phyloP scores from a whole-genome alignment of 371 early-diverging fungal genomes.

The Funneliformis caledonium region DNA sequence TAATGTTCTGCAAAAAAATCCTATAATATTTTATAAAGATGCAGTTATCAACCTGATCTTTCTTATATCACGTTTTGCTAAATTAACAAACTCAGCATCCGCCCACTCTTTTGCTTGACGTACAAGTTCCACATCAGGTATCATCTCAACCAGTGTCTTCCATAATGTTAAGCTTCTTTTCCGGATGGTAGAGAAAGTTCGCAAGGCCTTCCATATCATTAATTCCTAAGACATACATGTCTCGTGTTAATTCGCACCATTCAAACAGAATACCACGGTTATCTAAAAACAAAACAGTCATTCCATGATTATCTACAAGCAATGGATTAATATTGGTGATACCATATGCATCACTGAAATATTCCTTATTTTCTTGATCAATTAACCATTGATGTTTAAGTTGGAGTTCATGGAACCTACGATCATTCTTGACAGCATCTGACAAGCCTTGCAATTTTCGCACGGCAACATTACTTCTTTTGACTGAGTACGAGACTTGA shows the following conservation, averaged over 20 bases:
- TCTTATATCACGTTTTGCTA: too few relatives aligned
- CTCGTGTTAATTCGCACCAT: slow-evolving; percentile 3
- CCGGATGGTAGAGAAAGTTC: slow-evolving; percentile 25
- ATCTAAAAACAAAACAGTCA: background rate
- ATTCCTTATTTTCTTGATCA: background rate
- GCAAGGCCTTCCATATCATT: slow-evolving; percentile 21
- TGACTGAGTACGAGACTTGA: too few relatives aligned
- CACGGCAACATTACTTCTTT: background rate
- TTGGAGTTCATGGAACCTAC: too few relatives aligned
- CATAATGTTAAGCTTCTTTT: slow-evolving; percentile 8
- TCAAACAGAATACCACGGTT: slow-evolving; percentile 9
- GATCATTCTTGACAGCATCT: too few relatives aligned
- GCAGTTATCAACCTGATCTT: too few relatives aligned
- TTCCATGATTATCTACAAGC: too few relatives aligned
- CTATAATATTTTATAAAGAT: too few relatives aligned
- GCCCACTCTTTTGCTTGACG: slow-evolving; percentile 4
- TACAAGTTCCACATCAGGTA: slow-evolving; percentile 17
- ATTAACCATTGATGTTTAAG: too few relatives aligned
- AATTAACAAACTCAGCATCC: too few relatives aligned
- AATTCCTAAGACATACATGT: slow-evolving; percentile 8
- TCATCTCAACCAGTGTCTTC: slow-evolving; percentile 3
- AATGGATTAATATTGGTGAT: too few relatives aligned
- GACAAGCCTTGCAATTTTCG: background rate
- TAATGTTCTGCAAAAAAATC: too few relatives aligned
- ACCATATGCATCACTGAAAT: too few relatives aligned